phyloP scores from a whole-genome alignment of 2,329 filamentous ascomycete genomes.

The Colletotrichum sp. region DNA sequence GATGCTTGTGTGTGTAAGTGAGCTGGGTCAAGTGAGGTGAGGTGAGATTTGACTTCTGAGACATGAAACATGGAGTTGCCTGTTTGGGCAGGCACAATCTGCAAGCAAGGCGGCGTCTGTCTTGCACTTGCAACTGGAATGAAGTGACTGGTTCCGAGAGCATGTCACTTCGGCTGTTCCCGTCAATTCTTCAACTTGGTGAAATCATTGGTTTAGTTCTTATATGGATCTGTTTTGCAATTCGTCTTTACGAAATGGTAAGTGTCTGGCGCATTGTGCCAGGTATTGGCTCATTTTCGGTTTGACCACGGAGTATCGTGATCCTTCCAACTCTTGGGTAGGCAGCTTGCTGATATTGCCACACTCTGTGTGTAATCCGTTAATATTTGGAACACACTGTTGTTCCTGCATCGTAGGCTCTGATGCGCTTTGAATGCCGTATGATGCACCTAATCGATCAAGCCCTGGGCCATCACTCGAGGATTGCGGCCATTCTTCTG shows the following conservation, averaged over 20 bases:
- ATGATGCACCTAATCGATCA: background rate
- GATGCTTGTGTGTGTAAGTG: background rate
- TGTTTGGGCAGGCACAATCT: background rate
- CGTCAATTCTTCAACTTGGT: background rate
- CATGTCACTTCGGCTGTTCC: background rate
- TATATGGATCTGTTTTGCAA: no score
- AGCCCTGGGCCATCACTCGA: background rate
- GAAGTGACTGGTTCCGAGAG: background rate
- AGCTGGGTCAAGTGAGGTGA: background rate
- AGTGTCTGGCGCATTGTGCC: no score
- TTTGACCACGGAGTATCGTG: background rate
- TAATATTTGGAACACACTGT: background rate
- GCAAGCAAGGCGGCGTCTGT: background rate
- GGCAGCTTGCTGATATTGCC: background rate
- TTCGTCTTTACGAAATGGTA: no score
- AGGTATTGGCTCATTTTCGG: fast-evolving
- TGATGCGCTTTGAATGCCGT: background rate
- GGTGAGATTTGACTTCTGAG: background rate
- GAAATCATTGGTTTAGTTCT: background rate
- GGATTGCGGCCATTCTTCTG: background rate
- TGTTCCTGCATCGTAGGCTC: background rate
- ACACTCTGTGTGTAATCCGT: background rate
- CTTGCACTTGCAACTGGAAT: background rate
- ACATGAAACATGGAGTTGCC: background rate
- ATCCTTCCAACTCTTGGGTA: fast-evolving